phyloP scores from a whole-genome alignment of 208 protist species.

The Trypanosomatidae sp. region DNA sequence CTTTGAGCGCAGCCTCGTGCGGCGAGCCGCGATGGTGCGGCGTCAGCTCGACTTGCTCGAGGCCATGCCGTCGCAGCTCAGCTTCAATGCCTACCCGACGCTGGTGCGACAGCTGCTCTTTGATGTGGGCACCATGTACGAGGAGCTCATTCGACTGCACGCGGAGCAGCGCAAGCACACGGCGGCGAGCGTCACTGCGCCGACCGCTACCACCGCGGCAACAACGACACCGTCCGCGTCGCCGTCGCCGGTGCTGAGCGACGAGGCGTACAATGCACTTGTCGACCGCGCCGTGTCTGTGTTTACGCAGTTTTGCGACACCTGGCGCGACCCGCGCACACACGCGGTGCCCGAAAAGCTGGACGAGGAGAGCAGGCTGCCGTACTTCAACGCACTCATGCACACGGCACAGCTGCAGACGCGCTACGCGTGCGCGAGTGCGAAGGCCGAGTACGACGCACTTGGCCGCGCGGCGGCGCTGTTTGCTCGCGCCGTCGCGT shows the following conservation, averaged over 20 bases:
- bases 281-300: constrained; percentile 27
- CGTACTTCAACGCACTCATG: constrained; percentile 76
- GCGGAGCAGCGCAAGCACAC: too few species aligned
- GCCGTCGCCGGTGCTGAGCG: too few species aligned
- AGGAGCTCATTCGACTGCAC: constrained; percentile 54
- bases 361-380: constrained; percentile 50
- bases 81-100: constrained; percentile 77
- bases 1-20: constrained; percentile 44
- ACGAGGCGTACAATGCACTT: constrained; percentile 55
- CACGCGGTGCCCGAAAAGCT: constrained; percentile 28
- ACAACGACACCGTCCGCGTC: too few species aligned
- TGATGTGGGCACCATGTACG: constrained; percentile 65
- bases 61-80: constrained; percentile 59
- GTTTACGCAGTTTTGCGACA: constrained; percentile 67
- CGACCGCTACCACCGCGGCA: too few species aligned
- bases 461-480: too few species aligned
- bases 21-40: constrained; percentile 69
- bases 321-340: constrained; percentile 47
- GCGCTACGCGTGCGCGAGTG: constrained; percentile 15
- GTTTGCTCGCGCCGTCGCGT: too few species aligned
- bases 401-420: constrained; percentile 46
- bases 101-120: constrained; percentile 71
- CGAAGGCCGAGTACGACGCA: constrained; percentile 77
- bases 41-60: constrained; percentile 48
- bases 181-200: too few species aligned